phyloP scores from a whole-genome alignment of 2,329 filamentous ascomycete genomes.

The Claviceps pazoutovae region DNA sequence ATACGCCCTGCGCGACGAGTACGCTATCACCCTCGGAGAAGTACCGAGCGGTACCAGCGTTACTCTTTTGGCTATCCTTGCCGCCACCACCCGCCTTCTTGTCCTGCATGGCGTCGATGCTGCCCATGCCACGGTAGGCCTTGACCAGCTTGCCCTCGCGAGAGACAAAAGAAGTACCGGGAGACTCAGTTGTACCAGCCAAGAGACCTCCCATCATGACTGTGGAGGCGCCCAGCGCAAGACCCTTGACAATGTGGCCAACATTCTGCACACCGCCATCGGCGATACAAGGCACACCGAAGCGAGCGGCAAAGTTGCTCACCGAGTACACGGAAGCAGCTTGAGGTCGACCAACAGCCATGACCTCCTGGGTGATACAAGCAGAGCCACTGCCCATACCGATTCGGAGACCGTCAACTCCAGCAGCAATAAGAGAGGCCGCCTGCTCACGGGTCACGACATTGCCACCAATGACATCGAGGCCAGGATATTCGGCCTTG shows the following conservation, averaged over 20 bases:
- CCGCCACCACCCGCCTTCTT: conserved; percentile 75
- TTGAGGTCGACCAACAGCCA: conserved; percentile 95
- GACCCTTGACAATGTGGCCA: conserved; percentile 96
- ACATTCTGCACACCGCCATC: conserved; percentile 98
- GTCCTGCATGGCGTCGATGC: conserved; percentile 98
- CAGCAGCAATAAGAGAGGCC: conserved; percentile 78
- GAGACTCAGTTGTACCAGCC: conserved; percentile 93
- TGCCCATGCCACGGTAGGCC: conserved; percentile 97
- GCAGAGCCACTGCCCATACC: conserved; percentile 97
- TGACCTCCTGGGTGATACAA: conserved; percentile 98
- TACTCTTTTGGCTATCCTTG: conserved; percentile 64
- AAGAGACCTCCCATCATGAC: conserved; percentile 99
- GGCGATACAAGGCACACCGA: conserved; percentile 94
- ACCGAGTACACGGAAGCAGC: conserved; percentile 87
- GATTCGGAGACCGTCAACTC: conserved; percentile 91
- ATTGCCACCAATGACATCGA: conserved; percentile 97
- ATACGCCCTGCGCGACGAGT: conserved; percentile 92
- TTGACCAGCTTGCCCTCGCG: conserved; percentile 97
- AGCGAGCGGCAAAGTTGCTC: conserved; percentile 74
- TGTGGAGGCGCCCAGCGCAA: conserved; percentile 83
- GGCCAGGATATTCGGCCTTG: conserved; percentile 69
- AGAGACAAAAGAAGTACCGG: conserved; percentile 91
- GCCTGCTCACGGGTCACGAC: conserved; percentile 97
- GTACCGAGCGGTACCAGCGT: conserved; percentile 93
- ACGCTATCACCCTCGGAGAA: conserved; percentile 95